Evolutionary conservation across 2,329 filamentous ascomycete species (phyloP).

Genomic region (Onygenales sp.): DNA sequence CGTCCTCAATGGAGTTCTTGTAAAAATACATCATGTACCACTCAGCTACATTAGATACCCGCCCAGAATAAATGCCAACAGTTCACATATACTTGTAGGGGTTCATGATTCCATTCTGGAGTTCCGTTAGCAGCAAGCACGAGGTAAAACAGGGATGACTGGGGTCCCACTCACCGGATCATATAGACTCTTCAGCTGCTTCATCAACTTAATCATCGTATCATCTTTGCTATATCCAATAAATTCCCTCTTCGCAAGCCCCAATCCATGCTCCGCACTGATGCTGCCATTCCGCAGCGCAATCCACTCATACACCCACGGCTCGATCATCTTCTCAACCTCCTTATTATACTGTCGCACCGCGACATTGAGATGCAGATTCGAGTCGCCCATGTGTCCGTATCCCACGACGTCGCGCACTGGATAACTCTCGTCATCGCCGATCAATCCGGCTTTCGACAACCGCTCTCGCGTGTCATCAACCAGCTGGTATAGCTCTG

Average conservation of each 20-base stretch:
- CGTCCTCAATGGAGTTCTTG: too few species aligned
- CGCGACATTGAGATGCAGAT: constrained; percentile 86
- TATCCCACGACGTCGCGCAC: constrained; percentile 91
- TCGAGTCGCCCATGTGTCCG: constrained; percentile 96
- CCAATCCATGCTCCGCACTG: constrained; percentile 90
- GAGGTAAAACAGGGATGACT: background rate
- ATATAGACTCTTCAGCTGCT: constrained; percentile 85
- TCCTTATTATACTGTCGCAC: constrained; percentile 74
- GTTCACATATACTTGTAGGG: constrained; percentile 83
- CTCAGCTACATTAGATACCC: too few species aligned
- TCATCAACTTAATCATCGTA: constrained; percentile 84
- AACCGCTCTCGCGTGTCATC: constrained; percentile 72
- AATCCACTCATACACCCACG: constrained; percentile 98
- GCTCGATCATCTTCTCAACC: constrained; percentile 81
- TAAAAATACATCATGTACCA: too few species aligned
- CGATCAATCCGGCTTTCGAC: constrained; percentile 63
- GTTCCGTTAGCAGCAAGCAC: constrained; percentile 12
- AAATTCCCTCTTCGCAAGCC: constrained; percentile 89
- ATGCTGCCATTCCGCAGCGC: constrained; percentile 80
- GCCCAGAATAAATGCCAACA: constrained; percentile 5
- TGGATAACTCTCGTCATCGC: constrained; percentile 63
- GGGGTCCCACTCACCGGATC: constrained; percentile 63
- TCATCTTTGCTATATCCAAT: constrained; percentile 87
- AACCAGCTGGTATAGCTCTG: constrained; percentile 79
- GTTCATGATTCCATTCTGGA: constrained; percentile 94